Conservation (phyloP, 2,329 filamentous ascomycete species). For the Penicillium verrucosum region DNA sequence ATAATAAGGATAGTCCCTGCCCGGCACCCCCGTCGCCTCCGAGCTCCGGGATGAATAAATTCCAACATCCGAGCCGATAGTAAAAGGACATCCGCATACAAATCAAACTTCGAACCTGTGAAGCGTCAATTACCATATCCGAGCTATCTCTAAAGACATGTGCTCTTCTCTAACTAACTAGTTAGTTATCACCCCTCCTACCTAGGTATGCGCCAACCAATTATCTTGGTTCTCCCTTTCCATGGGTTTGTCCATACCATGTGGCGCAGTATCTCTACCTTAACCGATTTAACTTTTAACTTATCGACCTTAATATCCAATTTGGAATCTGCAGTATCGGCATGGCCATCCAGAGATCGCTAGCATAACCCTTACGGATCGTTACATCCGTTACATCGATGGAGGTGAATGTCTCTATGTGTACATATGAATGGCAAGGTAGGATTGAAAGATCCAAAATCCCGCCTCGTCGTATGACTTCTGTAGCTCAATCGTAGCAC, state of each 20-base stretch:
- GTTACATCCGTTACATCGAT: neutral
- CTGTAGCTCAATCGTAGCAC: neutral
- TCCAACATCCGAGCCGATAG: neutral
- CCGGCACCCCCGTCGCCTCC: neutral
- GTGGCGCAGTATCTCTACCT: neutral
- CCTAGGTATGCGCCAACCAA: too few species aligned
- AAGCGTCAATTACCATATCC: neutral
- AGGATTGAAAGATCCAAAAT: neutral
- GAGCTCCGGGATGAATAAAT: neutral
- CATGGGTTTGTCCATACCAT: neutral
- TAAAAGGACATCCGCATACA: neutral
- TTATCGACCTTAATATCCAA: neutral
- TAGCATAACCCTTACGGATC: neutral
- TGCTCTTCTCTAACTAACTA: neutral
- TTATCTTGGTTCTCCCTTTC: neutral
- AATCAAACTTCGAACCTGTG: neutral
- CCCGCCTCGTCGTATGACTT: neutral
- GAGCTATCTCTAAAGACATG: neutral
- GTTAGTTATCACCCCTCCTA: neutral
- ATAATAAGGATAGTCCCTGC: neutral
- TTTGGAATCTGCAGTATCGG: neutral
- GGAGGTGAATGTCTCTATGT: neutral
- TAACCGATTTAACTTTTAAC: neutral
- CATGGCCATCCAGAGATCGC: neutral
- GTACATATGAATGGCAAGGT: neutral